Conservation (phyloP, 495 filamentous ascomycete genomes). For the Talaromyces nanjingensis region DNA sequence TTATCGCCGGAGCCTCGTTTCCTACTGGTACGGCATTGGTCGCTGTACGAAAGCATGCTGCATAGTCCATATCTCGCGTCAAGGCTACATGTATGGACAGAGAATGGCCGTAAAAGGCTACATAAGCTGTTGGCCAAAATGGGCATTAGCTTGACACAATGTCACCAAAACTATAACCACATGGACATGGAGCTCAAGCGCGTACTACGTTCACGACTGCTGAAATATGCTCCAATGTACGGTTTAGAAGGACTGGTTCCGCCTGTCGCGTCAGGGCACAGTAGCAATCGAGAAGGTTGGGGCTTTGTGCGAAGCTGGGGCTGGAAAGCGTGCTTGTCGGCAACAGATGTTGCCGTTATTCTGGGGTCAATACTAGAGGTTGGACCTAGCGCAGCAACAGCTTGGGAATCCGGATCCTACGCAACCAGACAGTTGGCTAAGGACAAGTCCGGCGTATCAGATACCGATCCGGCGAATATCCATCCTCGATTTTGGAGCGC, state of each 20-base stretch:
- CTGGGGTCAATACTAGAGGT: slow-evolving; percentile 90
- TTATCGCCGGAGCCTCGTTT: slow-evolving; percentile 92
- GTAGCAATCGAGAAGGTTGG: slow-evolving; percentile 69
- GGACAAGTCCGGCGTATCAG: slow-evolving; percentile 15
- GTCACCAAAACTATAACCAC: slow-evolving; percentile 91
- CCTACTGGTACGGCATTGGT: slow-evolving; percentile 92
- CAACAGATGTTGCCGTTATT: slow-evolving; percentile 84
- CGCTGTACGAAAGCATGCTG: slow-evolving; percentile 95
- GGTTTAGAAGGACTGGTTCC: slow-evolving; percentile 90
- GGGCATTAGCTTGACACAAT: slow-evolving; percentile 90
- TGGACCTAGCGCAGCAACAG: slow-evolving; percentile 42
- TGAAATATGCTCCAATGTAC: slow-evolving; percentile 85
- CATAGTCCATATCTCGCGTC: slow-evolving; percentile 95
- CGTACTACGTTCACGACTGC: slow-evolving; percentile 72
- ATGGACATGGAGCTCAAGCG: slow-evolving; percentile 98
- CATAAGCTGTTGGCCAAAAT: slow-evolving; percentile 96
- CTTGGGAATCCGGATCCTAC: slow-evolving; percentile 32
- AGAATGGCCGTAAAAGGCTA: slow-evolving; percentile 78
- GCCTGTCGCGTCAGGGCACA: slow-evolving; percentile 44
- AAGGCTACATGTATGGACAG: slow-evolving; percentile 88
- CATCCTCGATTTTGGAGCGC: slow-evolving; percentile 79
- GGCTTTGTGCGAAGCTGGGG: slow-evolving; percentile 97
- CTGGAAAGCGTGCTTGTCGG: slow-evolving; percentile 89
- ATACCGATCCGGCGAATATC: slow-evolving; percentile 32
- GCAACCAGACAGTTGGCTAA: slow-evolving; percentile 29